Base-by-base conservation (phyloP, 805 yeast genomes). In the Candida saitoana region DNA sequence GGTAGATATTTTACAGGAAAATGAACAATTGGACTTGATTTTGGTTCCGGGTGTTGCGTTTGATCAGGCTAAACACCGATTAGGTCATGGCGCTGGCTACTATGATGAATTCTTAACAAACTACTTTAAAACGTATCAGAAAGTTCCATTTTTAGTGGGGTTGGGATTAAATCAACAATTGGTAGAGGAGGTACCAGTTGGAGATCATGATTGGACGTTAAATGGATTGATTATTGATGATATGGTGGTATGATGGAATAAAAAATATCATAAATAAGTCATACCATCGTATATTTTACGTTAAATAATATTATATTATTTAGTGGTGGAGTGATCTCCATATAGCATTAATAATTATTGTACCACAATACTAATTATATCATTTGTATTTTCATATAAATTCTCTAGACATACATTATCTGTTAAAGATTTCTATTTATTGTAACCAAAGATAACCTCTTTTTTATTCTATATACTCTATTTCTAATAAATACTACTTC, bases 21-120 rank as follows among this genome's bases (percentile, higher is more conserved):
- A 48, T 3, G 63, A 62, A 2, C 49, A 43, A 2, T 62, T 91
- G 17, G 97, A 91, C 50, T 52, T 91, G 7, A 65, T 91, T 5
- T 62, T 91, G 5, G 70, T 91, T 0, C 98, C 98, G 0, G 97
- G 95, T 0, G 82, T 91, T 1, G 96, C 87, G 1, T 90, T 87
- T 59, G 74, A 86, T 1, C 49, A 19, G 4, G 44, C 44, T 1
- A 62, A 80, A 17, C 59, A 67, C 9, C 59, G 99, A 41, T 57
- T 91, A 40, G 99, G 99, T 1, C 95, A 88, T 57, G 99, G 99
- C 1, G 91, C 82, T 4, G 99, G 97, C 0, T 89, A 78, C 59
- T 91, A 93, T 59, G 99, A 91, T 58, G 87, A 83, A 51, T 71
- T 54, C 55, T 62, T 64, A 24, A 49, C 31, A 34, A 50, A 43